Conservation (phyloP, 805 yeast species). For the Schwanniomyces sp. region DNA sequence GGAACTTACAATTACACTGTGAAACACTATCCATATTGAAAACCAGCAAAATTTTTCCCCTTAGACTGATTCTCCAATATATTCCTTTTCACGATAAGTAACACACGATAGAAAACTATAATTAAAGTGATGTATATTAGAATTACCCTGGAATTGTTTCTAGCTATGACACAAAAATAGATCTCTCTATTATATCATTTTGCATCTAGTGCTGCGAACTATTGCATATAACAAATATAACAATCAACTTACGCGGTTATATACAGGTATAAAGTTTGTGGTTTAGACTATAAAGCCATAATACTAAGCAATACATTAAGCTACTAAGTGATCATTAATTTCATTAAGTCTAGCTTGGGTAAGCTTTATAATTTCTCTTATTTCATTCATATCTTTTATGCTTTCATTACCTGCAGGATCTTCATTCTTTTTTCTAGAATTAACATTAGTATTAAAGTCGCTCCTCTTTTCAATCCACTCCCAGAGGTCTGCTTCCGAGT, state of each 20-base stretch:
- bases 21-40: not conserved
- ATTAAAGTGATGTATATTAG: not conserved
- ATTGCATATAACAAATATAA: not conserved
- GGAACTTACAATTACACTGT: not conserved
- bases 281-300: not conserved
- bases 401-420: not conserved
- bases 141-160: not conserved
- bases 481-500: slow-evolving; percentile 67
- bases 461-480: slow-evolving; percentile 58
- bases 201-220: not conserved
- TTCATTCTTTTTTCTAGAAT: not conserved
- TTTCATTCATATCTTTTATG: not conserved
- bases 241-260: not conserved
- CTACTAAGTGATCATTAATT: slow-evolving; percentile 15
- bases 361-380: slow-evolving; percentile 43
- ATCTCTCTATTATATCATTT: not conserved
- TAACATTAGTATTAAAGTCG: slow-evolving; percentile 10
- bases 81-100: not conserved
- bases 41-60: not conserved
- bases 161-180: not conserved
- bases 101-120: not conserved
- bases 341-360: slow-evolving; percentile 43
- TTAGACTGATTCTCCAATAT: not conserved
- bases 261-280: not conserved
- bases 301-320: not conserved